Evolutionary conservation across 768 basidiomycete genomes (phyloP).

Genomic region (Lactarius indigo): DNA sequence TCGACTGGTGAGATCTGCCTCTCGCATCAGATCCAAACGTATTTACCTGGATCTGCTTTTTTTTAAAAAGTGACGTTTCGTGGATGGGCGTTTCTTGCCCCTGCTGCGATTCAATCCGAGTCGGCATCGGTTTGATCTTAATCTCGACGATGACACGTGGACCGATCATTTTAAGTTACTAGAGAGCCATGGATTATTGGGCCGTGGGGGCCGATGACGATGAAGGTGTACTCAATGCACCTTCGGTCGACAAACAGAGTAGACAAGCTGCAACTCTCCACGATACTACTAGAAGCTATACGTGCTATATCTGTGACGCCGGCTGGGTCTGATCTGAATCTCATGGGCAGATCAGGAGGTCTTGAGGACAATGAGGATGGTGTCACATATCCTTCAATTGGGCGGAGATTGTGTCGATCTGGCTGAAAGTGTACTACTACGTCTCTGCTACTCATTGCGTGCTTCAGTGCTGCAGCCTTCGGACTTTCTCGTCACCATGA

Average conservation of each 20-base stretch:
- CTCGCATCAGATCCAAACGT: background rate
- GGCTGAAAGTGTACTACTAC: conserved; percentile 67
- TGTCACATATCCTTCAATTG: conserved; percentile 58
- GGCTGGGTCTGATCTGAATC: conserved; percentile 1
- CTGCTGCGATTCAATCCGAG: background rate
- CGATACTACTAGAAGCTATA: too few species aligned
- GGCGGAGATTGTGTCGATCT: conserved; percentile 73
- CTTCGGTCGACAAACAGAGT: too few species aligned
- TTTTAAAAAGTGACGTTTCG: background rate
- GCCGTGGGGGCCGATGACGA: too few species aligned
- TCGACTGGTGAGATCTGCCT: conserved; percentile 7
- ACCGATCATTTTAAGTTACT: too few species aligned
- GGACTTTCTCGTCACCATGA: too few species aligned
- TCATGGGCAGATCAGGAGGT: conserved; percentile 49
- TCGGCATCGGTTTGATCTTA: background rate
- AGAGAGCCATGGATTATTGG: too few species aligned
- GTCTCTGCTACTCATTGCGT: conserved; percentile 27
- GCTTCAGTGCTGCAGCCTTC: conserved; percentile 23
- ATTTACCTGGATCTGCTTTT: background rate
- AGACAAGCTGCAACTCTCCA: too few species aligned
- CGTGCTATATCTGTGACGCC: too few species aligned
- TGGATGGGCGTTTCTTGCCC: background rate
- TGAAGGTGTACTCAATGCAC: too few species aligned
- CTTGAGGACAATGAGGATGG: conserved; percentile 62
- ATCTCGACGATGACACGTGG: background rate